Conservation (phyloP, 306 rosid species). For the Sicyos baderoa region DNA sequence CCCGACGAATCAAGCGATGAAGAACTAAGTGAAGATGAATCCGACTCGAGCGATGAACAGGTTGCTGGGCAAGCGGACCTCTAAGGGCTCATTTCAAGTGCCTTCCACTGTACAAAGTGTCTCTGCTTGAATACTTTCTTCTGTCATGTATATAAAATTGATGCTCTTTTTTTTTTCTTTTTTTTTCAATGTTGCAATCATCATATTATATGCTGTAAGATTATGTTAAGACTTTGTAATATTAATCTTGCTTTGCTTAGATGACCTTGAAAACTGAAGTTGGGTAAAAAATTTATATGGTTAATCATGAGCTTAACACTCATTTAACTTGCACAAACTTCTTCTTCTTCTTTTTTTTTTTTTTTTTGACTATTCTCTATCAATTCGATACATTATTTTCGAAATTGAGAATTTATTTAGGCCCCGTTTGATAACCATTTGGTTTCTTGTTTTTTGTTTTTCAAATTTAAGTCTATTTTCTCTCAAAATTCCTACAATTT, state of each 20-base stretch:
- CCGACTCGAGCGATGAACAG: slow-evolving; percentile 54
- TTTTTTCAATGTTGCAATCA: background rate
- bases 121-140: background rate
- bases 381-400: no score
- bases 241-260: background rate
- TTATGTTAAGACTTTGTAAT: slow-evolving; percentile 4
- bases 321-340: no score
- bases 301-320: no score
- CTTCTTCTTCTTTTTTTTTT: no score
- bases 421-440: no score
- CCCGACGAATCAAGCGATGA: slow-evolving; percentile 56
- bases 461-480: no score
- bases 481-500: no score
- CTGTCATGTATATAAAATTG: slow-evolving; percentile 5
- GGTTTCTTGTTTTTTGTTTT: no score
- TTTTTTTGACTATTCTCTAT: no score
- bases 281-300: background rate
- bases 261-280: background rate
- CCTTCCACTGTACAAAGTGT: slow-evolving; percentile 4
- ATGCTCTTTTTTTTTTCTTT: background rate
- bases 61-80: slow-evolving; percentile 68
- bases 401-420: no score
- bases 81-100: slow-evolving; percentile 5
- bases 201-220: background rate
- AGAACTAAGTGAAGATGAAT: slow-evolving; percentile 69